Evolutionary conservation across 2,329 filamentous ascomycete species (phyloP).

Genomic region (Exophiala spinifera): DNA sequence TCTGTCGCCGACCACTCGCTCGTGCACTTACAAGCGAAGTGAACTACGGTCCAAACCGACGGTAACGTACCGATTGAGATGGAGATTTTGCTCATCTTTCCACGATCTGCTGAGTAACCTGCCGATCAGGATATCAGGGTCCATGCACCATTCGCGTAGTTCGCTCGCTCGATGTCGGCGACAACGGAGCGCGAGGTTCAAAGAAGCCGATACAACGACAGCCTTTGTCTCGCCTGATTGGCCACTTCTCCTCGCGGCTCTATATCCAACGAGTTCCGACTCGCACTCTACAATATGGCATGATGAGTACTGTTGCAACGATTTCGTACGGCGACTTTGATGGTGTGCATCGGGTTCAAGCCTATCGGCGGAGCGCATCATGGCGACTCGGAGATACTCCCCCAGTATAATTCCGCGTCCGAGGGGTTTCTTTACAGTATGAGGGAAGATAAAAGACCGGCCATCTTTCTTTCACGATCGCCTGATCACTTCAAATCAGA

Average conservation of each 20-base stretch:
- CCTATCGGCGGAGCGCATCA: background rate
- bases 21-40: no score
- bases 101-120: no score
- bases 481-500: background rate
- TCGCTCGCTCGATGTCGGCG: background rate
- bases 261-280: background rate
- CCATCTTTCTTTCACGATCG: background rate
- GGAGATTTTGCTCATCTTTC: no score
- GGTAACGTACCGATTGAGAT: no score
- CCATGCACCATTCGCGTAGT: background rate
- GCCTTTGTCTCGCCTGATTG: background rate
- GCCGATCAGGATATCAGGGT: background rate
- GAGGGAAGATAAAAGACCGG: conserved; percentile 1
- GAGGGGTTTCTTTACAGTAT: background rate
- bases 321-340: background rate
- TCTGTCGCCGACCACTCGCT: no score
- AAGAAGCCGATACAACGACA: background rate
- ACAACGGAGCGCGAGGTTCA: background rate
- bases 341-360: background rate
- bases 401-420: background rate
- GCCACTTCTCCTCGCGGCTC: background rate
- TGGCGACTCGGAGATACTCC: background rate
- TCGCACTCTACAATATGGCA: background rate
- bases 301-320: background rate
- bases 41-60: no score